phyloP scores from a whole-genome alignment of 768 basidiomycete species.

The Tylopilus plumbeoviolaceoides region DNA sequence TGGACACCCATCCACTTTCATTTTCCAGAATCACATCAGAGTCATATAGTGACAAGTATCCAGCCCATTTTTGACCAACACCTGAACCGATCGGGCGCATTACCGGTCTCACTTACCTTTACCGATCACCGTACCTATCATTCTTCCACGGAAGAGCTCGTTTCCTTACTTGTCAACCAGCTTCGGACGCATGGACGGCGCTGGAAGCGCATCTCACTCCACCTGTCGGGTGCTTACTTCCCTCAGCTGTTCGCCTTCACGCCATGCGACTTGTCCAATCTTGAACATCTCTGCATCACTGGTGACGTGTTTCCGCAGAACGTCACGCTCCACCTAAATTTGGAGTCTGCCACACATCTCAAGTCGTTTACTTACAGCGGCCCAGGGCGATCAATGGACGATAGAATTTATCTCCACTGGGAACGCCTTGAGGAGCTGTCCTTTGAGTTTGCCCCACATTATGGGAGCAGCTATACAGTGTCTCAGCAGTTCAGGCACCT shows the following conservation, averaged over 20 bases:
- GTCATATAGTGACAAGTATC: background rate
- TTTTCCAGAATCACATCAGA: background rate
- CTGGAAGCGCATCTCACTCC: slow-evolving; percentile 15
- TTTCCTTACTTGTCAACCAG: slow-evolving; percentile 10
- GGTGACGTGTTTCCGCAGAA: background rate
- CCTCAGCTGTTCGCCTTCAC: slow-evolving; percentile 14
- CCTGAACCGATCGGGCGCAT: slow-evolving; percentile 10
- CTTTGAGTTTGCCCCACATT: slow-evolving; percentile 9
- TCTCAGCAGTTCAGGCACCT: slow-evolving; percentile 2
- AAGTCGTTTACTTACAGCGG: slow-evolving; percentile 14
- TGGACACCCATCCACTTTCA: slow-evolving; percentile 21
- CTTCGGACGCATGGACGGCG: slow-evolving; percentile 13
- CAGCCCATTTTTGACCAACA: slow-evolving; percentile 3
- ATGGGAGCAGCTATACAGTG: background rate
- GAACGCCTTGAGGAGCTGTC: slow-evolving; percentile 12
- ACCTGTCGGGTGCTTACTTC: slow-evolving; percentile 8
- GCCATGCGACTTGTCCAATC: slow-evolving; percentile 7
- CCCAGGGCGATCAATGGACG: background rate
- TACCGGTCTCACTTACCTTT: slow-evolving; percentile 20
- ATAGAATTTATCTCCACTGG: slow-evolving; percentile 9
- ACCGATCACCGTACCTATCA: slow-evolving; percentile 17
- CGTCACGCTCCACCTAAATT: background rate
- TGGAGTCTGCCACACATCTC: slow-evolving; percentile 9
- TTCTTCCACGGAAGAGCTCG: slow-evolving; percentile 1
- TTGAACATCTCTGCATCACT: slow-evolving; percentile 11